Conservation (phyloP, 352 stramenopile species). For the Globisporangium lucens region DNA sequence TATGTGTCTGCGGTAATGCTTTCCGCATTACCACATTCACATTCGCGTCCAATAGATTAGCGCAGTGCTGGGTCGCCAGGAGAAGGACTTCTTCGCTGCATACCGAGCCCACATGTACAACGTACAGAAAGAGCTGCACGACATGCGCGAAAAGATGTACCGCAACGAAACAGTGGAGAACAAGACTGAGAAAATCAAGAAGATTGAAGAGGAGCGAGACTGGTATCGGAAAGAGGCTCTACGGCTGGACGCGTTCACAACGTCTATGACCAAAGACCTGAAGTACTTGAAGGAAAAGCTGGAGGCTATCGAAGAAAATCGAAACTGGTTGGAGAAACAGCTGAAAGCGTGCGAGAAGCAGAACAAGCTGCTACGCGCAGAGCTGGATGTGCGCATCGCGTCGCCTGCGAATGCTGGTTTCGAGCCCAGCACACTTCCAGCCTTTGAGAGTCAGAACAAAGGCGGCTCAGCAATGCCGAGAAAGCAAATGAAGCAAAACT, state of each 20-base stretch:
- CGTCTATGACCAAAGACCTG: conserved; percentile 90
- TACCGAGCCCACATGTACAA: conserved; percentile 96
- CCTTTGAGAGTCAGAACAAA: conserved; percentile 36
- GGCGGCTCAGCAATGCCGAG: conserved; percentile 12
- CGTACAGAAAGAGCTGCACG: conserved; percentile 92
- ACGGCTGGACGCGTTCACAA: conserved; percentile 88
- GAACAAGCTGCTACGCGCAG: conserved; percentile 88
- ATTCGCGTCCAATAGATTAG: conserved; percentile 51
- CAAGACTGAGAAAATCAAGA: conserved; percentile 90
- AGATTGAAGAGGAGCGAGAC: conserved; percentile 92
- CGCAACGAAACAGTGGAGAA: conserved; percentile 87
- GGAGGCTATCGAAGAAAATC: conserved; percentile 88
- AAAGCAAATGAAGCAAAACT: conserved; percentile 17
- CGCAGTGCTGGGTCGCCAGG: conserved; percentile 86
- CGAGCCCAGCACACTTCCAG: conserved; percentile 26
- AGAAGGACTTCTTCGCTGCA: conserved; percentile 91
- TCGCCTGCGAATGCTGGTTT: conserved; percentile 27
- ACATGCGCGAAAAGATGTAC: conserved; percentile 87
- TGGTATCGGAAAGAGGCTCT: conserved; percentile 92
- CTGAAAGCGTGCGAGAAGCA: conserved; percentile 94
- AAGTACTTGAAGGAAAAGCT: conserved; percentile 92
- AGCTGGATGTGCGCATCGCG: conserved; percentile 63
- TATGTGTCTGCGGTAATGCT: not conserved
- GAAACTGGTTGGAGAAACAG: conserved; percentile 91
- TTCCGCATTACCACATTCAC: not conserved